phyloP scores from a whole-genome alignment of 345 rosid species.

The Hypericum perforatum region DNA sequence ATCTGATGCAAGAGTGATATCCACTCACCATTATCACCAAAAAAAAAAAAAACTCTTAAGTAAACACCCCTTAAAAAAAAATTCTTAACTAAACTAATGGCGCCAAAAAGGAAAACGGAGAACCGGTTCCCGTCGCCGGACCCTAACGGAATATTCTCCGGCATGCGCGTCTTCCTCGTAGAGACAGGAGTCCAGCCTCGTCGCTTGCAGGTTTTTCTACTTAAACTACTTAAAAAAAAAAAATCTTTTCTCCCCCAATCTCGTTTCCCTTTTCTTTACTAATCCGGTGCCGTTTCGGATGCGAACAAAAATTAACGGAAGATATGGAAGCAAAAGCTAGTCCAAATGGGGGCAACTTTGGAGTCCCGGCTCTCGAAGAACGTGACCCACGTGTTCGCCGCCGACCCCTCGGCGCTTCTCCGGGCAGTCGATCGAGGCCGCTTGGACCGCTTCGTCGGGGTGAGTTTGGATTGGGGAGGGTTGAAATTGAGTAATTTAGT shows the following conservation, averaged over 20 bases:
- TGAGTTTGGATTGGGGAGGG: slow-evolving; percentile 11
- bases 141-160: slow-evolving; percentile 59
- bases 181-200: slow-evolving; percentile 63
- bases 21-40: no score
- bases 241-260: no score
- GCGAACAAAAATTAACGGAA: no score
- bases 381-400: slow-evolving; percentile 59
- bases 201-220: slow-evolving; percentile 60
- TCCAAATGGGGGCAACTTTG: slow-evolving; percentile 59
- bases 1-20: no score
- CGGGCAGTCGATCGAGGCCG: slow-evolving; percentile 25
- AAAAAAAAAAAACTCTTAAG: no score
- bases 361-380: slow-evolving; percentile 42
- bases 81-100: neutral
- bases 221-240: slow-evolving; percentile 19
- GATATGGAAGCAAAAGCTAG: no score
- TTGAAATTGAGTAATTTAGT: neutral
- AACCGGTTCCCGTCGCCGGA: neutral
- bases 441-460: slow-evolving; percentile 48
- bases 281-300: no score
- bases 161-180: slow-evolving; percentile 53
- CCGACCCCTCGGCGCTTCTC: slow-evolving; percentile 33
- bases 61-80: no score
- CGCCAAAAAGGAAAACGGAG: neutral
- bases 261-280: no score